phyloP scores from a whole-genome alignment of 2,329 filamentous ascomycete genomes.

The Apiospora aurea region DNA sequence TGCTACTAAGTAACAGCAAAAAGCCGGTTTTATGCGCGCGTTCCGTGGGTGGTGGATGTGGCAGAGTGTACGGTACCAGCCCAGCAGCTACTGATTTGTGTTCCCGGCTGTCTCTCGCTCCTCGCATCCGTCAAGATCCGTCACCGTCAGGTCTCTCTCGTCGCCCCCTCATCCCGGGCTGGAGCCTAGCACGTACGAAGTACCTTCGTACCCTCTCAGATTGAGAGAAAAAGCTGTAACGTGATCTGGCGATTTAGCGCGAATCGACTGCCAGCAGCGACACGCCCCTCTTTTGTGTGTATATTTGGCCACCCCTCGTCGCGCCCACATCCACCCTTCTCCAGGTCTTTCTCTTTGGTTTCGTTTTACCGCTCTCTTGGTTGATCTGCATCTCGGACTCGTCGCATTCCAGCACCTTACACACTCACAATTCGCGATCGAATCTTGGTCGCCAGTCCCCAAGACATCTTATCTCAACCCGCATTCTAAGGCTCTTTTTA shows the following conservation, averaged over 20 bases:
- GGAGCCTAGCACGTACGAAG: not conserved
- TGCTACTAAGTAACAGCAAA: conserved; percentile 6
- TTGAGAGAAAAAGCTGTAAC: conserved; percentile 18
- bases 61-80: not conserved
- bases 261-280: conserved; percentile 2
- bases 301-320: conserved; percentile 23
- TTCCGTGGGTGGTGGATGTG: not conserved
- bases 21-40: conserved; percentile 24
- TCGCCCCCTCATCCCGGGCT: not conserved
- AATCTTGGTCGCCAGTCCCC: not conserved
- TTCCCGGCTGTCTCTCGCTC: conserved; percentile 4
- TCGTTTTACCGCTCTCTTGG: conserved; percentile 23
- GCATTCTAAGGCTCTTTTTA: not conserved
- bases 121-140: conserved; percentile 4
- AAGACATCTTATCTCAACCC: not conserved
- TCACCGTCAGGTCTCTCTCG: not conserved
- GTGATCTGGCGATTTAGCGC: conserved; percentile 29
- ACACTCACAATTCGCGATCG: not conserved
- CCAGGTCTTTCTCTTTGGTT: conserved; percentile 23
- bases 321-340: conserved; percentile 25
- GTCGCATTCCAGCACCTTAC: conserved; percentile 8
- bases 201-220: not conserved
- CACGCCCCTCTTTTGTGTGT: conserved; percentile 24
- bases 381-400: conserved; percentile 26
- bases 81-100: conserved; percentile 10